phyloP scores from a whole-genome alignment of 805 yeast genomes.

The Saccharomyces eubayanus region DNA sequence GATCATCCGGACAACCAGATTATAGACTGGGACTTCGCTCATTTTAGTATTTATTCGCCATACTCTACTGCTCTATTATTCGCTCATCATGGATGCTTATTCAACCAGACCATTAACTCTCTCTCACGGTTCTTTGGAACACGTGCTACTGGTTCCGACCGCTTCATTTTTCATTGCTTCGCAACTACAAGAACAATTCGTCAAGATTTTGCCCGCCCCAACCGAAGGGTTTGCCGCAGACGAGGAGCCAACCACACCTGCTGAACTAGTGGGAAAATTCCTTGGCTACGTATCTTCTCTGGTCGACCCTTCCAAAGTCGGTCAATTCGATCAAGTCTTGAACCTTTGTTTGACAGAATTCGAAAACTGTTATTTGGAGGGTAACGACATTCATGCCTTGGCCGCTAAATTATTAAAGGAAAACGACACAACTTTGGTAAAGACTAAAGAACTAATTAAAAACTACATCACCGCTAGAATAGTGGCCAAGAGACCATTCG shows the following conservation, averaged over 20 bases:
- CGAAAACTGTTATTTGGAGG: conserved; percentile 67
- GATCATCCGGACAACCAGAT: not conserved
- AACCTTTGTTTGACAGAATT: conserved; percentile 70
- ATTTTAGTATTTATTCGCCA: not conserved
- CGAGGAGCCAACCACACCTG: conserved; percentile 79
- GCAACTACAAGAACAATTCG: conserved; percentile 81
- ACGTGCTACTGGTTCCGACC: conserved; percentile 80
- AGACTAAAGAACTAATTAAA: conserved; percentile 67
- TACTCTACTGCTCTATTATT: not conserved
- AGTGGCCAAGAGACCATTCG: conserved; percentile 42
- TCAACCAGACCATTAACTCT: conserved; percentile 75
- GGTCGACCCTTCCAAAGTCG: conserved; percentile 35
- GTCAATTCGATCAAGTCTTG: conserved; percentile 60
- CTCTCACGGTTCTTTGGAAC: conserved; percentile 80
- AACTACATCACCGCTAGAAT: conserved; percentile 63
- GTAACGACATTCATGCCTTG: conserved; percentile 78
- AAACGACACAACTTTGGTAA: conserved; percentile 53
- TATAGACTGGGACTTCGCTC: not conserved
- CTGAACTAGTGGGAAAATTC: conserved; percentile 77
- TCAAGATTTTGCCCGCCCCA: conserved; percentile 63
- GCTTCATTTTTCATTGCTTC: conserved; percentile 69
- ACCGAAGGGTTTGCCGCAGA: conserved; percentile 82
- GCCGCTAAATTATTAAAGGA: conserved; percentile 60
- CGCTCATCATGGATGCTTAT: not conserved
- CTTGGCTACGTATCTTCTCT: conserved; percentile 60